Evolutionary conservation across 257 asterid species (phyloP).

Genomic region (Scutellaria baicalensis): DNA sequence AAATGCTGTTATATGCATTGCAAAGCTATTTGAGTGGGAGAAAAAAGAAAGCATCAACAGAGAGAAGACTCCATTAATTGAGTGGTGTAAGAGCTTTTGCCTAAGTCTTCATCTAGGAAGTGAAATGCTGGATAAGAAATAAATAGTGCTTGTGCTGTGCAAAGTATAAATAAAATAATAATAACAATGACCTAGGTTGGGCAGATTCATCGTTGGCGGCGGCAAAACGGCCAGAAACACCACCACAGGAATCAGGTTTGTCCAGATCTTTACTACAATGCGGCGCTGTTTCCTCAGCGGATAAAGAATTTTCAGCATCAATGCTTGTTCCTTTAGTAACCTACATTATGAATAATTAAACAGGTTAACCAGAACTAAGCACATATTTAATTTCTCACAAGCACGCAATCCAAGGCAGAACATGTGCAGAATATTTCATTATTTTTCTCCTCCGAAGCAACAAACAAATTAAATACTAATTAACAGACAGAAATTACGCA

Average conservation of each 20-base stretch:
- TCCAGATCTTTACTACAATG: conserved; percentile 35
- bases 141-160: background rate
- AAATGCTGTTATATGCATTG: conserved; percentile 1
- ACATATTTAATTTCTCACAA: conserved; percentile 10
- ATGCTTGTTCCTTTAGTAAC: conserved; percentile 38
- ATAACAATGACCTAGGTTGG: conserved; percentile 48
- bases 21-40: background rate
- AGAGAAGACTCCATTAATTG: background rate
- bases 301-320: conserved; percentile 47
- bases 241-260: conserved; percentile 38
- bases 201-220: conserved; percentile 43
- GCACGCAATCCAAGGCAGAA: conserved; percentile 34
- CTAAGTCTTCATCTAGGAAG: background rate
- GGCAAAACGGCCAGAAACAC: conserved; percentile 31
- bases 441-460: background rate
- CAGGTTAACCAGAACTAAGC: conserved; percentile 11
- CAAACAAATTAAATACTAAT: background rate
- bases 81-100: background rate
- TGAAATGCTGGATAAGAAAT: background rate
- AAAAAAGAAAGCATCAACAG: background rate
- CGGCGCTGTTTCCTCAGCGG: conserved; percentile 40
- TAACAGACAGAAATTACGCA: conserved; percentile 31
- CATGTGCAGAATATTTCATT: conserved; percentile 8
- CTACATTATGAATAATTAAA: conserved; percentile 38
- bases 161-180: background rate